phyloP scores from a whole-genome alignment of 2,329 filamentous ascomycete genomes.

The Huntiella bhutanensis region DNA sequence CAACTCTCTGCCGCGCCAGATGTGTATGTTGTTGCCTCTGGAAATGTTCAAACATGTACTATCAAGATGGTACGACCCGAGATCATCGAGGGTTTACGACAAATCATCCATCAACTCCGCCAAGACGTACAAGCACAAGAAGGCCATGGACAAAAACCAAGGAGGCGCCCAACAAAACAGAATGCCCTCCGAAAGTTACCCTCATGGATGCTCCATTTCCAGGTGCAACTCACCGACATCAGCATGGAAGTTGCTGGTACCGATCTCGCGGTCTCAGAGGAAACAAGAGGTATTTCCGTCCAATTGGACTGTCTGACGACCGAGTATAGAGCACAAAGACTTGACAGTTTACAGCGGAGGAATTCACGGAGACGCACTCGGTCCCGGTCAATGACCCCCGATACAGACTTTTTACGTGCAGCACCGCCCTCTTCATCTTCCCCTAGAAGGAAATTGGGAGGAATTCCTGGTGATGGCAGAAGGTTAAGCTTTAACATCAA shows the following conservation, averaged over 20 bases:
- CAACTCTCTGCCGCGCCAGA: conserved; percentile 74
- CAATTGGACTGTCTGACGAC: conserved; percentile 76
- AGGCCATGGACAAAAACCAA: conserved; percentile 16
- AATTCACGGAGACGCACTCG: conserved; percentile 50
- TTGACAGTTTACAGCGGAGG: conserved; percentile 42
- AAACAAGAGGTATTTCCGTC: conserved; percentile 64
- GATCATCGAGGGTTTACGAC: conserved; percentile 77
- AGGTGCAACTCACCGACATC: conserved; percentile 74
- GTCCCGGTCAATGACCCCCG: conserved; percentile 51
- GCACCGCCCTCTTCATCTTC: conserved; percentile 17
- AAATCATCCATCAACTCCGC: conserved; percentile 72
- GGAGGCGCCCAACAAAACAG: conserved; percentile 30
- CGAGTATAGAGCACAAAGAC: conserved; percentile 70
- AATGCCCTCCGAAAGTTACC: conserved; percentile 67
- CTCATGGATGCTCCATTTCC: conserved; percentile 65
- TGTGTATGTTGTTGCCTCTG: conserved; percentile 61
- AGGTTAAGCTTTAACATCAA: conserved; percentile 63
- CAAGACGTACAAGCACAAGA: conserved; percentile 37
- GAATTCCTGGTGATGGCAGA: conserved; percentile 52
- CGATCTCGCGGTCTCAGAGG: conserved; percentile 63
- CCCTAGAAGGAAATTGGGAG: conserved; percentile 29
- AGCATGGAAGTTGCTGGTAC: conserved; percentile 80
- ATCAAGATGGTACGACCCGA: conserved; percentile 81
- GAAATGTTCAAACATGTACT: conserved; percentile 69
- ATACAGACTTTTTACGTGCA: conserved; percentile 38